These are phyloP conservation scores for Parachlorella kessleri DNA, from an alignment of 139 green algal species.

Conservation along the genomic window DNA sequence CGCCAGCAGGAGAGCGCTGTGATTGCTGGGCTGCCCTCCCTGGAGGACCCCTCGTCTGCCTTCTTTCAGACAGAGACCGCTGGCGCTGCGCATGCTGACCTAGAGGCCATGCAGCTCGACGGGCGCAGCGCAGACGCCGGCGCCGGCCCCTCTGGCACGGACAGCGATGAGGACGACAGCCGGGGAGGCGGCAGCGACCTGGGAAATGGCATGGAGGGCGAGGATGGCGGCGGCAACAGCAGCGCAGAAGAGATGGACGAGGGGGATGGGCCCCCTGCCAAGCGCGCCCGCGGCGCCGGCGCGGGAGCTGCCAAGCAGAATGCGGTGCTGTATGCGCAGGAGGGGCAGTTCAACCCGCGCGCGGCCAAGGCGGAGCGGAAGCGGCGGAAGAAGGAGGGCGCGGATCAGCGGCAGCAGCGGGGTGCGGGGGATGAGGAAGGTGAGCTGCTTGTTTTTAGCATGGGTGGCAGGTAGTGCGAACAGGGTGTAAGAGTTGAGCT, in stretches of 20 bases:
- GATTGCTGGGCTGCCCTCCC: slow-evolving; percentile 68
- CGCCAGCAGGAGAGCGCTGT: slow-evolving; percentile 62
- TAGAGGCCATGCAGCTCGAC: slow-evolving; percentile 58
- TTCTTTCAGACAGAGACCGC: slow-evolving; percentile 65
- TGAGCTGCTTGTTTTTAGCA: too few species aligned
- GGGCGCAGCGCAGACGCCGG: too few species aligned
- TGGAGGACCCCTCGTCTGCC: slow-evolving; percentile 34
- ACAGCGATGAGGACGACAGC: slow-evolving; percentile 21
- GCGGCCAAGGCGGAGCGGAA: slow-evolving; percentile 57
- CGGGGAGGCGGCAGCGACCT: not conserved
- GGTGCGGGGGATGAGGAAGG: slow-evolving; percentile 3
- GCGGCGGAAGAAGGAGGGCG: slow-evolving; percentile 45
- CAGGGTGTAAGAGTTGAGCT: too few species aligned
- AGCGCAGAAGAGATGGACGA: slow-evolving; percentile 49
- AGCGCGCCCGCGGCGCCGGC: not conserved
- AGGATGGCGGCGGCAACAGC: slow-evolving; percentile 17
- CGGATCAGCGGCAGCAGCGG: not conserved
- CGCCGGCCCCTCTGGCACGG: too few species aligned
- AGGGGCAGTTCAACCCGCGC: slow-evolving; percentile 86
- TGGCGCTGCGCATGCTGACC: slow-evolving; percentile 37
- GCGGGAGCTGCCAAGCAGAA: slow-evolving; percentile 44
- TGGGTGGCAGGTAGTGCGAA: too few species aligned
- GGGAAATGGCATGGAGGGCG: slow-evolving; percentile 34
- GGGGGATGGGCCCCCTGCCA: slow-evolving; percentile 25
- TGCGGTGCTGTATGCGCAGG: slow-evolving; percentile 70